phyloP scores from a whole-genome alignment of 352 stramenopile genomes.

The Peronosclerospora sorghi region DNA sequence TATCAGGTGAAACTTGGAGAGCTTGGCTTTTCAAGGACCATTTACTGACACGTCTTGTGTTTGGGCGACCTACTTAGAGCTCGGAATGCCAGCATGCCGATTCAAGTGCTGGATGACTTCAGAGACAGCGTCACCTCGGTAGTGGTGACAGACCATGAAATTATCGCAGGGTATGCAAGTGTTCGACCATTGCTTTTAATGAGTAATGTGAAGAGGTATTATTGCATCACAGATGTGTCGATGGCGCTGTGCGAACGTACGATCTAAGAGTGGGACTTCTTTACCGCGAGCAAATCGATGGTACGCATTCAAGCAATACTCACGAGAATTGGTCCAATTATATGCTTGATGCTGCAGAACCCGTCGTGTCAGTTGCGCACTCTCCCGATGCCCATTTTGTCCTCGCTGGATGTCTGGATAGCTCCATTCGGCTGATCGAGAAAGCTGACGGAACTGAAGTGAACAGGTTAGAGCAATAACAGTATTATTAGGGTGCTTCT shows the following conservation, averaged over 20 bases:
- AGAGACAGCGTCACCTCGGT: constrained; percentile 84
- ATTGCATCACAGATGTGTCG: constrained; percentile 48
- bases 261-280: constrained; percentile 65
- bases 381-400: constrained; percentile 68
- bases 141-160: constrained; percentile 58
- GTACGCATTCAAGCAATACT: constrained; percentile 10
- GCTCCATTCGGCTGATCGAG: constrained; percentile 66
- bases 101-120: constrained; percentile 82
- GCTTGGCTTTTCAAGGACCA: background rate
- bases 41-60: background rate
- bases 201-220: background rate
- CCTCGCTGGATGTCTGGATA: constrained; percentile 67
- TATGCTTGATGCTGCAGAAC: constrained; percentile 27
- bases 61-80: constrained; percentile 20
- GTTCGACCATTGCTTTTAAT: background rate
- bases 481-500: background rate
- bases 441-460: constrained; percentile 49
- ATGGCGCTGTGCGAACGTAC: constrained; percentile 76
- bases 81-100: constrained; percentile 61
- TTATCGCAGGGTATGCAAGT: constrained; percentile 53
- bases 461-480: constrained; percentile 31
- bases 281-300: constrained; percentile 62
- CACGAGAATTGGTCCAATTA: background rate
- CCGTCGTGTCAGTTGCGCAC: constrained; percentile 61
- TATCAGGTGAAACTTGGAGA: constrained; percentile 26